Conservation (phyloP, 441 rosid species). For the Adansonia gregorii region DNA sequence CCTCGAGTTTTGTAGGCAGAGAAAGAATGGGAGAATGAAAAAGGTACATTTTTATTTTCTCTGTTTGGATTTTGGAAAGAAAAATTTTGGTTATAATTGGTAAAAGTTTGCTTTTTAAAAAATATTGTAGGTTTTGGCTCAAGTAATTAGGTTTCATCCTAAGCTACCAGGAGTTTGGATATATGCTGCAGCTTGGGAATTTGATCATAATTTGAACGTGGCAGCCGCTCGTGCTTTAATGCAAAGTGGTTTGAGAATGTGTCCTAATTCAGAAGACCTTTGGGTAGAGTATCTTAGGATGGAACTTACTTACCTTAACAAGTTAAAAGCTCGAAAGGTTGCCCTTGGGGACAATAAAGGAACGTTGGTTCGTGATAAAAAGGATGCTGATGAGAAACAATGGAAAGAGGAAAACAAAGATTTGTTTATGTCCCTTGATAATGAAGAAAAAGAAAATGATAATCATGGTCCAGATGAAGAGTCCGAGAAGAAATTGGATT, state of each 20-base stretch:
- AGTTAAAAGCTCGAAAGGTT: conserved; percentile 78
- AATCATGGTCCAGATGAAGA: conserved; percentile 46
- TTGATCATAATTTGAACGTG: conserved; percentile 79
- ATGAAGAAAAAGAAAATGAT: conserved; percentile 39
- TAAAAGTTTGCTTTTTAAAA: background rate
- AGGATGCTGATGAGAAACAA: conserved; percentile 44
- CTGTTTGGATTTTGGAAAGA: conserved; percentile 14
- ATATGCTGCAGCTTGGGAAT: conserved; percentile 98
- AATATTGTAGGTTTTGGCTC: conserved; percentile 65
- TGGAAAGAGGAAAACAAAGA: conserved; percentile 75
- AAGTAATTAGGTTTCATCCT: conserved; percentile 83
- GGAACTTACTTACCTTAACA: conserved; percentile 88
- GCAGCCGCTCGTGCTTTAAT: conserved; percentile 86
- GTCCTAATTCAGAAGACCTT: conserved; percentile 76
- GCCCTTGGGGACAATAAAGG: conserved; percentile 82
- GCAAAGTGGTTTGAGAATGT: conserved; percentile 86
- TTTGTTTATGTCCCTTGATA: conserved; percentile 68
- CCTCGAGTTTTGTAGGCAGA: conserved; percentile 75
- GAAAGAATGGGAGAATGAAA: conserved; percentile 82
- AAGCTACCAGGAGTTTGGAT: conserved; percentile 91
- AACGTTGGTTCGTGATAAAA: conserved; percentile 48
- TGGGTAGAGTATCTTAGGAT: conserved; percentile 94
- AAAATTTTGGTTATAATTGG: background rate
- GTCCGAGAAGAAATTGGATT: conserved; percentile 47
- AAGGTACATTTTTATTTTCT: conserved; percentile 49